Base-by-base conservation (phyloP, 768 basidiomycete species). In the Wakefieldia striispora region DNA sequence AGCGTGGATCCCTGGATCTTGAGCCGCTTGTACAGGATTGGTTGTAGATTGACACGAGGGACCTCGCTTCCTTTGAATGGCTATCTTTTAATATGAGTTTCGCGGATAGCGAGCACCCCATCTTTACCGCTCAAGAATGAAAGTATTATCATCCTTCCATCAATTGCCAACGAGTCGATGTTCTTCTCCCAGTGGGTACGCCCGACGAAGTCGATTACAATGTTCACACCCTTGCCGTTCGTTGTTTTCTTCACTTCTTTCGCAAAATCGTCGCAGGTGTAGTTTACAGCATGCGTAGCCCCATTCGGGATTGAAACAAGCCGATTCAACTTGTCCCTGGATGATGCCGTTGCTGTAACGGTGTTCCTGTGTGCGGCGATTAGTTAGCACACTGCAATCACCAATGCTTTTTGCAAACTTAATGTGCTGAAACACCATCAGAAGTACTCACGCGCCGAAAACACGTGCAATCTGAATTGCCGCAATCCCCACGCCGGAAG, bases 1-100 rank as follows among this genome's bases (percentile, higher is more conserved):
- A 97, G 72, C 2, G 92, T 95, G 19, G 91, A 90, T 19, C 94
- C 93, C 67, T 92, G 85, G 43, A 97, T 85, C 21, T 84, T 83
- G 43, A 97, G 80, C 16, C 93, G 83, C 71, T 95, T 97, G 67
- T 75, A 83, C 49, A 95, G 72, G 46, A 97, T 79, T 10, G 83
- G 84, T 6, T 59, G 59, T 40, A 97, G 70, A 64, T 86, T 76
- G 49, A 82, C 70, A 13, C 69, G 70, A 13, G 77, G 65, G 14
- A 84, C 75, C 16, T 74, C 69, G 26, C 67, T 61, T 38, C 86
- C 87, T 88, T 60, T 46, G 49, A 23, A 55, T 42, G 41, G 42
- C 37, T 33, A 52, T 60, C 52, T 35, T 44, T 59, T 53, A 63
- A 47, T 50, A 49, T 49, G 42, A 52, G 59, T 43, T 51, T 59